These are phyloP conservation scores for Lactifluus hygrophoroides DNA, from an alignment of 768 basidiomycete species.

Conservation along the genomic window DNA sequence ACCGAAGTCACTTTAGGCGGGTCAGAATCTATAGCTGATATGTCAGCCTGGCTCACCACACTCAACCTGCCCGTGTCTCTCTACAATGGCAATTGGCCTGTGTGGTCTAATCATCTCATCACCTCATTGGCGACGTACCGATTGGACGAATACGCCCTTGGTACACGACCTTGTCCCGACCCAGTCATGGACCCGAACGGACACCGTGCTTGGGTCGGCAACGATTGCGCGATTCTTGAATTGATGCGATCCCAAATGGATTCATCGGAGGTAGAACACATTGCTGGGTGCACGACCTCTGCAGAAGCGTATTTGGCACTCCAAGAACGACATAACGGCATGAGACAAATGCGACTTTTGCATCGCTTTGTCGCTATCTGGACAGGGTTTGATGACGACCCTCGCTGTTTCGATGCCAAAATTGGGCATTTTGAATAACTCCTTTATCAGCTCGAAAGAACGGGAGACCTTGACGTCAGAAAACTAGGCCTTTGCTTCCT, in stretches of 20 bases:
- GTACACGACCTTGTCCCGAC: background rate
- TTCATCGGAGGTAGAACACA: background rate
- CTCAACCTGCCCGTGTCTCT: background rate
- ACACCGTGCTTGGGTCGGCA: background rate
- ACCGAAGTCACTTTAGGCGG: too few species aligned
- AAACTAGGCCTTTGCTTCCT: background rate
- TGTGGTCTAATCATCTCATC: background rate
- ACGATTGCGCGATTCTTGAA: background rate
- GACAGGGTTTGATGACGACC: background rate
- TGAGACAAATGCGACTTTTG: conserved; percentile 21
- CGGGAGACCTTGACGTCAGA: background rate
- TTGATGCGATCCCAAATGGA: background rate
- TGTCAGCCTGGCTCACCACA: background rate
- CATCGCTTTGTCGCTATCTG: conserved; percentile 19
- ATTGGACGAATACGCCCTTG: background rate
- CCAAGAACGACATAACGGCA: conserved; percentile 12
- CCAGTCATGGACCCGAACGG: accelerated
- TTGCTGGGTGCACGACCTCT: background rate
- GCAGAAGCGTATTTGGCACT: conserved; percentile 15
- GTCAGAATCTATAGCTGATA: too few species aligned
- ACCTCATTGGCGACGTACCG: background rate
- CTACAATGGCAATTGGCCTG: background rate
- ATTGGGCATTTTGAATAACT: background rate
- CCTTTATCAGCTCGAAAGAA: background rate
- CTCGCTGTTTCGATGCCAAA: background rate